Evolutionary conservation across 1,284 basidiomycete species (phyloP).

Genomic region (Cystobasidiaceae sp.): DNA sequence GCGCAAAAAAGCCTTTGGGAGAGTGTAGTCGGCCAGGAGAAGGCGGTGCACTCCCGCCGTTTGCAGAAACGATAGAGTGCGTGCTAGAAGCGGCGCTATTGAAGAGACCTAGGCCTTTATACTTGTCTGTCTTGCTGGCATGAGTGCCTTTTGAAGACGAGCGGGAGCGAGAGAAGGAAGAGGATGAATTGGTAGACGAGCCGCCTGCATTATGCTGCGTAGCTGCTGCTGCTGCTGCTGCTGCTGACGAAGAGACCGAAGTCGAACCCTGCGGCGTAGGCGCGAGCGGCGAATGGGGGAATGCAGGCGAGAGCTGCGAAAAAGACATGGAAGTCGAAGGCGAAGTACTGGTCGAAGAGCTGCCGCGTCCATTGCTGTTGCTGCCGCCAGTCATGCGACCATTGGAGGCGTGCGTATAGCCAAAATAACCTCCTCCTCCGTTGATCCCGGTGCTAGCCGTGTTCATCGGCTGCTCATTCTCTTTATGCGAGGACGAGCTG

Average conservation of each 20-base stretch:
- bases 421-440: background rate
- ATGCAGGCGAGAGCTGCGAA: background rate
- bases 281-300: constrained; percentile 12
- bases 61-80: background rate
- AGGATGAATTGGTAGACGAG: background rate
- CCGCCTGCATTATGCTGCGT: too few species aligned
- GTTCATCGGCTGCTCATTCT: background rate
- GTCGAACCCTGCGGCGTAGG: background rate
- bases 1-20: constrained; percentile 9
- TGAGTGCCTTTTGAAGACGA: background rate
- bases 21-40: constrained; percentile 3
- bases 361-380: background rate
- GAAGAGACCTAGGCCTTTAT: constrained; percentile 11
- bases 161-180: constrained; percentile 11
- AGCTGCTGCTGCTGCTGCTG: background rate
- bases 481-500: background rate
- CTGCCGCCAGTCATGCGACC: background rate
- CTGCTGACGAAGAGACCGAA: too few species aligned
- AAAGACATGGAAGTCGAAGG: constrained; percentile 11
- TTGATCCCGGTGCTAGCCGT: too few species aligned
- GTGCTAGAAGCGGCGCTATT: background rate
- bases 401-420: constrained; percentile 7
- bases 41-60: background rate
- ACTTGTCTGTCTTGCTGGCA: constrained; percentile 16
- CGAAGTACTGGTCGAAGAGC: constrained; percentile 3